A percentile compares a stretch with the other conserved stretches of the same genome.
Conservation (phyloP, 2,329 filamentous ascomycete genomes). For the Scedosporium minutisporum region DNA sequence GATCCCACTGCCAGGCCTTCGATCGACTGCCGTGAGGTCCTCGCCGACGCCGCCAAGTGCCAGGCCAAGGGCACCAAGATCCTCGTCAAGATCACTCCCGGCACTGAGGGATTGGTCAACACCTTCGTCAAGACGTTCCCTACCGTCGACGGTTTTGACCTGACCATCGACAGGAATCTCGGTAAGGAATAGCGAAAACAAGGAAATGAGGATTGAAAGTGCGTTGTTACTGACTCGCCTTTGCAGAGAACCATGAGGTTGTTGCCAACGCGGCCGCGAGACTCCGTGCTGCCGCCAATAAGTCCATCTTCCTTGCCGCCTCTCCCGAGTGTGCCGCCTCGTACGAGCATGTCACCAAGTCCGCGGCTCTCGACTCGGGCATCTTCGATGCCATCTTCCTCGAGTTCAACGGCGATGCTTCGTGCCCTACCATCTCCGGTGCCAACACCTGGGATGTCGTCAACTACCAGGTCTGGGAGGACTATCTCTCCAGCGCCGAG, state of each 20-base stretch:
- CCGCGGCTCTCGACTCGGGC: slow-evolving; percentile 27
- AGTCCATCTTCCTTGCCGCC: slow-evolving; percentile 27
- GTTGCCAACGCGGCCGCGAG: slow-evolving; percentile 25
- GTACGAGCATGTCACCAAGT: slow-evolving; percentile 20
- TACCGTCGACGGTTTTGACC: slow-evolving; percentile 31
- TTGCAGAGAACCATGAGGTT: slow-evolving; percentile 23
- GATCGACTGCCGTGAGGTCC: slow-evolving; percentile 25
- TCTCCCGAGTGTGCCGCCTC: slow-evolving; percentile 33
- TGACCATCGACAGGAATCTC: slow-evolving; percentile 27
- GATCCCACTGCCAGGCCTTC: slow-evolving; percentile 24
- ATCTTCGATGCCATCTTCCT: slow-evolving; percentile 34
- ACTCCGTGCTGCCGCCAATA: slow-evolving; percentile 17
- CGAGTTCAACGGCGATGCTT: slow-evolving; percentile 40
- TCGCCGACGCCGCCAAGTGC: slow-evolving; percentile 30
- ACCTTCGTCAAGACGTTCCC: slow-evolving; percentile 24
- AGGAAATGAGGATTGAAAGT: too few relatives aligned
- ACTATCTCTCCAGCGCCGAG: slow-evolving; percentile 19
- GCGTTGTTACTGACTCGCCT: neutral
- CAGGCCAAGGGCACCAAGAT: slow-evolving; percentile 31
- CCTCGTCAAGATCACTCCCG: slow-evolving; percentile 30
- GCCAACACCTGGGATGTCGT: slow-evolving; percentile 22
- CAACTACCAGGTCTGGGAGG: slow-evolving; percentile 34
- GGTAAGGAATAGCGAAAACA: slow-evolving; percentile 15
- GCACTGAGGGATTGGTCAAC: slow-evolving; percentile 18
- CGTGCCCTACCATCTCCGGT: slow-evolving; percentile 23